Conservation (phyloP, 2,329 filamentous ascomycete genomes). For the Exophiala spinifera region DNA sequence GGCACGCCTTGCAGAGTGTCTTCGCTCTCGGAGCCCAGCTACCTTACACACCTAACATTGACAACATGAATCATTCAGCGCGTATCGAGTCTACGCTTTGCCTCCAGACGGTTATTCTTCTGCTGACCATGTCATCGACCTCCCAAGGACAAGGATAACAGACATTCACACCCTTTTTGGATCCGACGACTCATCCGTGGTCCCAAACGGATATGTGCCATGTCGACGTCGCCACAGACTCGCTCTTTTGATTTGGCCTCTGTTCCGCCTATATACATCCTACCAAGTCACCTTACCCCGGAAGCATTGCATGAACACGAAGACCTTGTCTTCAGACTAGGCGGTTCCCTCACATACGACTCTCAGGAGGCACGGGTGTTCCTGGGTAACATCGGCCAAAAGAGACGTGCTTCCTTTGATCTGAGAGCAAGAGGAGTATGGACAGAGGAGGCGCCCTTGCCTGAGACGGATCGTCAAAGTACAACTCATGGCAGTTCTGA, state of each 20-base stretch:
- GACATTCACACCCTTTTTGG: too few species aligned
- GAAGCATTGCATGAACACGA: constrained; percentile 64
- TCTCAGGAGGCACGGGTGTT: constrained; percentile 69
- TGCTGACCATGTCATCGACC: too few species aligned
- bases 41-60: too few species aligned
- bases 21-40: too few species aligned
- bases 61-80: too few species aligned
- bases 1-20: too few species aligned
- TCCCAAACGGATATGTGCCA: background rate
- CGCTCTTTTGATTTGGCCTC: constrained; percentile 14
- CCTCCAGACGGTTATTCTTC: too few species aligned
- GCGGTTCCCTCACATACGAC: constrained; percentile 66
- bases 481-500: background rate
- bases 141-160: too few species aligned
- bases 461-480: background rate
- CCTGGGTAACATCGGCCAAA: constrained; percentile 68
- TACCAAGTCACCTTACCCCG: constrained; percentile 65
- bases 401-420: constrained; percentile 72
- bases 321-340: constrained; percentile 54
- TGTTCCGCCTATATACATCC: constrained; percentile 67
- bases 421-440: constrained; percentile 64
- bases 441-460: constrained; percentile 37
- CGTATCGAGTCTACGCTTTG: too few species aligned
- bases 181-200: background rate
- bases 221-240: background rate